These are phyloP conservation scores for Mentha longifolia DNA, from an alignment of 257 asterid genomes.

Conservation along the genomic window DNA sequence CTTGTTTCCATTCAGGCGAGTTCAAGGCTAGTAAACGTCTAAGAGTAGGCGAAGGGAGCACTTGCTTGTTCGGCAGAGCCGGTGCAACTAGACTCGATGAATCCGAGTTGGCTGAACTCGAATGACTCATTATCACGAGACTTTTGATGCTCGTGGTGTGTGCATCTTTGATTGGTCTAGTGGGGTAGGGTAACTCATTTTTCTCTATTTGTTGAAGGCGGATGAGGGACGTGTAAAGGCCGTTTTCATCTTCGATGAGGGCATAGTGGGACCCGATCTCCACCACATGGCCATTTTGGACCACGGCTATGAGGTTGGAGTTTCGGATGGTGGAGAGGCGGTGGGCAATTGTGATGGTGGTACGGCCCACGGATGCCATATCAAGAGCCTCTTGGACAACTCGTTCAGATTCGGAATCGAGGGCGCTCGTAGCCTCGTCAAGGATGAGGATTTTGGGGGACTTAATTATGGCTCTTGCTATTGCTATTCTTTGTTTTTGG, in stretches of 20 bases:
- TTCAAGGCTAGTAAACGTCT: constrained; percentile 46
- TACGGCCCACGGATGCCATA: constrained; percentile 50
- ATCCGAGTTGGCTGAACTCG: no score
- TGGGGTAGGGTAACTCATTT: no score
- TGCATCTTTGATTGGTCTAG: no score
- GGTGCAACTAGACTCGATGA: no score
- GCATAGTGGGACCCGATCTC: constrained; percentile 51
- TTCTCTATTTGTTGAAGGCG: no score
- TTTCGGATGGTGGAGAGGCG: constrained; percentile 49
- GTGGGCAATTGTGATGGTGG: constrained; percentile 52
- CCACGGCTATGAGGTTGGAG: constrained; percentile 47
- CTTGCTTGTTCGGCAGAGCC: constrained; percentile 37
- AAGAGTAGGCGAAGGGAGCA: constrained; percentile 27
- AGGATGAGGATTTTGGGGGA: no score
- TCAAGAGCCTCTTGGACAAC: constrained; percentile 58
- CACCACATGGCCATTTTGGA: constrained; percentile 51
- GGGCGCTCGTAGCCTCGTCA: constrained; percentile 66
- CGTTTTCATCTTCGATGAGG: no score
- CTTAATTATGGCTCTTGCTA: constrained; percentile 57
- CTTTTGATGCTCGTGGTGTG: no score
- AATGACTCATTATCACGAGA: no score
- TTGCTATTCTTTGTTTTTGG: constrained; percentile 60
- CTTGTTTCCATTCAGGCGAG: constrained; percentile 49
- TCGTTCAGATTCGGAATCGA: constrained; percentile 60
- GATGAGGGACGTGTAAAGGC: no score